Evolutionary conservation across 1,284 basidiomycete species (phyloP).

Genomic region (Porodaedalea pini): DNA sequence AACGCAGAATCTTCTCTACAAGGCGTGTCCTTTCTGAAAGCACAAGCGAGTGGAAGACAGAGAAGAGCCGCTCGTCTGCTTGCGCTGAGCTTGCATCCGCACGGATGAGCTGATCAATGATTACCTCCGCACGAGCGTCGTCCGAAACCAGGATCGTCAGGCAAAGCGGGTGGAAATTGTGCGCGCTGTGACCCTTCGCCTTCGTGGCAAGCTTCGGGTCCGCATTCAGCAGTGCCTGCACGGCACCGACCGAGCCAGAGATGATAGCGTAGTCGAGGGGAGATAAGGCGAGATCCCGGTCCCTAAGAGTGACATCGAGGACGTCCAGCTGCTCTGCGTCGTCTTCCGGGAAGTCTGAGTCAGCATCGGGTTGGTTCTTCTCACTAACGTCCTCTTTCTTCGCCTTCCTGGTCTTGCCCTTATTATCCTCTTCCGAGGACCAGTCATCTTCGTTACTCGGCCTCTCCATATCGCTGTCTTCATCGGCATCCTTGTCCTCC

Average conservation of each 20-base stretch:
- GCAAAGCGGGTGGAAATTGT: conserved; percentile 43
- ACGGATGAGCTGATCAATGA: conserved; percentile 45
- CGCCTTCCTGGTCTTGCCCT: conserved; percentile 23
- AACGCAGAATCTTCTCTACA: conserved; percentile 41
- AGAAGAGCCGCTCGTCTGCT: conserved; percentile 42
- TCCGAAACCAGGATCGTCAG: conserved; percentile 46
- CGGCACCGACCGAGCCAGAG: conserved; percentile 39
- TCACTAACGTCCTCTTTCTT: conserved; percentile 23
- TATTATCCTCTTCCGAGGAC: conserved; percentile 30
- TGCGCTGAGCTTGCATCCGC: conserved; percentile 47
- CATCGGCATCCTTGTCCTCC: conserved; percentile 30
- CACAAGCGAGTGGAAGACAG: conserved; percentile 49
- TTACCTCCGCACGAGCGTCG: conserved; percentile 38
- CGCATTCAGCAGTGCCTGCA: conserved; percentile 45
- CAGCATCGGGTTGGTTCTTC: conserved; percentile 25
- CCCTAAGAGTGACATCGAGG: conserved; percentile 46
- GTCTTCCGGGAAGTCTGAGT: conserved; percentile 44
- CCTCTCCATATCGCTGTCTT: conserved; percentile 20
- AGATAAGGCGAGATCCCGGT: conserved; percentile 56
- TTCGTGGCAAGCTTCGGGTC: conserved; percentile 30
- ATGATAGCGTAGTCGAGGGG: conserved; percentile 51
- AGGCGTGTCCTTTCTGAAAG: conserved; percentile 38
- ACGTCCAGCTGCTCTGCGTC: conserved; percentile 47
- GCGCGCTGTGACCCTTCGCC: conserved; percentile 23
- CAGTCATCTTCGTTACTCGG: conserved; percentile 35